Conservation (phyloP, 805 yeast species). For the Lipomyces mesembrius region DNA sequence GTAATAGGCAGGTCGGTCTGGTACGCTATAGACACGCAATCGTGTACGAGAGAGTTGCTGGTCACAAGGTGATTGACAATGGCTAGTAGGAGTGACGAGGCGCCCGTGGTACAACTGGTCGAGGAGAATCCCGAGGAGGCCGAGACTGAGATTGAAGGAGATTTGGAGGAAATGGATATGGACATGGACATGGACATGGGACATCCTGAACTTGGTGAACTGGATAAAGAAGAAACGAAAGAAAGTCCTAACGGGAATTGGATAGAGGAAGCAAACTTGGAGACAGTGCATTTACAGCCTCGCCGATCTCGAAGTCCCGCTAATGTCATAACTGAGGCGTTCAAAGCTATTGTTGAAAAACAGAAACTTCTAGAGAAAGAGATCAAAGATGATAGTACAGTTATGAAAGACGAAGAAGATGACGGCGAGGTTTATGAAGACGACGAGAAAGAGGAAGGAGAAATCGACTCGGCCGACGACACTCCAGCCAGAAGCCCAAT, state of each 20-base stretch:
- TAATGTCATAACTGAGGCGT: background rate
- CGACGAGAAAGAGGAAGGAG: slow-evolving; percentile 30
- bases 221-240: background rate
- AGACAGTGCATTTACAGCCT: background rate
- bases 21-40: background rate
- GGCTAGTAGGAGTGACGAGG: background rate
- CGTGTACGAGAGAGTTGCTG: background rate
- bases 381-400: background rate
- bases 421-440: slow-evolving; percentile 7
- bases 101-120: background rate
- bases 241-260: background rate
- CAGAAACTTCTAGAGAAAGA: background rate
- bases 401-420: background rate
- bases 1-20: background rate
- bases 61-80: background rate
- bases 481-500: background rate
- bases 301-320: background rate
- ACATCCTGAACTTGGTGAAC: background rate
- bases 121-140: slow-evolving; percentile 37
- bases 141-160: slow-evolving; percentile 38
- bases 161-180: slow-evolving; percentile 16
- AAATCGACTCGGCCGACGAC: slow-evolving; percentile 22
- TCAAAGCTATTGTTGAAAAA: background rate
- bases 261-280: background rate
- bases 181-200: slow-evolving; percentile 8